phyloP scores from a whole-genome alignment of 1,284 basidiomycete species.

The Cystobasidium sp. region DNA sequence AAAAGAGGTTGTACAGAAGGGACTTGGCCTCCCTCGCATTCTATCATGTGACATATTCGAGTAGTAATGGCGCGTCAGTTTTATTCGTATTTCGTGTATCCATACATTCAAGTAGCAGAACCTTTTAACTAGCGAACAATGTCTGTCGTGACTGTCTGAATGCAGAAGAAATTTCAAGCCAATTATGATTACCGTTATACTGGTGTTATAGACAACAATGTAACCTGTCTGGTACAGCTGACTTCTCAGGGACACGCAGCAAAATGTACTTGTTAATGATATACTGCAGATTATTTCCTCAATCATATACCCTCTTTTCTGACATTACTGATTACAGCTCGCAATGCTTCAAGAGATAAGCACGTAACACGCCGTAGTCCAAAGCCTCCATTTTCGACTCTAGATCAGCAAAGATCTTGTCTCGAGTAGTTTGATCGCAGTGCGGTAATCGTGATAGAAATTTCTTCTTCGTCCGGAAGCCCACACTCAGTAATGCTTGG shows the following conservation, averaged over 20 bases:
- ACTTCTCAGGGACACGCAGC: no score
- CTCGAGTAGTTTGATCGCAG: conserved; percentile 17
- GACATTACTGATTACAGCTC: neutral
- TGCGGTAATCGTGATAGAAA: conserved; percentile 21
- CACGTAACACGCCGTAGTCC: conserved; percentile 8
- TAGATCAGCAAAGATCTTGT: conserved; percentile 23
- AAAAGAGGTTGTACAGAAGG: conserved; percentile 3
- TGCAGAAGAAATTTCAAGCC: no score
- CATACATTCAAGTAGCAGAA: no score
- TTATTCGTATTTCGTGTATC: neutral
- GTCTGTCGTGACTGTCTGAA: no score
- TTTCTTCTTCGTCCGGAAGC: conserved; percentile 27
- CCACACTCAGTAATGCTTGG: conserved; percentile 23
- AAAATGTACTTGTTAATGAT: no score
- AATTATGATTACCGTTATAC: no score
- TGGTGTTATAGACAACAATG: no score
- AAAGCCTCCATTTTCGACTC: conserved; percentile 10
- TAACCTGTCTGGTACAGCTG: no score
- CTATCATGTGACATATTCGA: conserved; percentile 12
- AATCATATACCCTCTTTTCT: no score
- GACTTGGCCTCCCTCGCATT: conserved; percentile 27
- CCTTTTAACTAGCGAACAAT: no score
- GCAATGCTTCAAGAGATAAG: conserved; percentile 29
- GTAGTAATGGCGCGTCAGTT: neutral
- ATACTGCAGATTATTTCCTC: no score